Evolutionary conservation across 495 filamentous ascomycete genomes (phyloP), one percentile per base, ranked within the genome.

Genomic region (Pyrenula aspistea): DNA sequence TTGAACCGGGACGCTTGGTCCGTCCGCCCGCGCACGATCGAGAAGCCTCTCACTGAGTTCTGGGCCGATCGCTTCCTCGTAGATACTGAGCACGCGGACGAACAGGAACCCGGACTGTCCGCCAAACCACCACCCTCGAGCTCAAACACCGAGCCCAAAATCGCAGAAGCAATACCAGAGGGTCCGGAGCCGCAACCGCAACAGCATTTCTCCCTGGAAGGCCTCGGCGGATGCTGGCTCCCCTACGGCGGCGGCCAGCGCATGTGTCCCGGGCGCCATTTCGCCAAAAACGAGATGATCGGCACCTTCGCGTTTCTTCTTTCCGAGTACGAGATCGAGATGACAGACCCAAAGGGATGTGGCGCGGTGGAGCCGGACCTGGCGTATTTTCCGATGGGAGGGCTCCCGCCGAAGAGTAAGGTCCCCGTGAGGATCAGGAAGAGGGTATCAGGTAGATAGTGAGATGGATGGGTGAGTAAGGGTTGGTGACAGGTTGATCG

Each of bases 31-130:
- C 12, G 49, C 10, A 25, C 21, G 12, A 19, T 54, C 51, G n/a
- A 15, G 8, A 12, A 49, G 1, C 57, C 60, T 10, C 19, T 62
- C 8, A 20, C 53, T 51, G 23, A 22, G 22, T 60, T 62, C 54
- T 62, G 54, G 57, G 25, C 60, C 12, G 60, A 62, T 20, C 25
- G 58, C 49, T 62, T 59, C 51, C 50, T 62, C 2, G 19, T 22
- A 10, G 21, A 10, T 22, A 23, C 51, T 48, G 42, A 48, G 19
- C 10, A 52, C 19, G 50, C 22, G 8, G 50, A 52, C 50, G 19
- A 52, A 19, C 22, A 8, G 8, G 8, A 24, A 20, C 4, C 8
- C n/a, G 50, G 50, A 8, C n/a, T 10, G 50, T 20, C 19, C 50
- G 50, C 50, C 8, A 52, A 52, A 52, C 20, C 50, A 19, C n/a